Percentiles rank a stretch among this genome's conserved stretches.
Conservation (phyloP, 495 filamentous ascomycete genomes). For the Neurospora discreta region DNA sequence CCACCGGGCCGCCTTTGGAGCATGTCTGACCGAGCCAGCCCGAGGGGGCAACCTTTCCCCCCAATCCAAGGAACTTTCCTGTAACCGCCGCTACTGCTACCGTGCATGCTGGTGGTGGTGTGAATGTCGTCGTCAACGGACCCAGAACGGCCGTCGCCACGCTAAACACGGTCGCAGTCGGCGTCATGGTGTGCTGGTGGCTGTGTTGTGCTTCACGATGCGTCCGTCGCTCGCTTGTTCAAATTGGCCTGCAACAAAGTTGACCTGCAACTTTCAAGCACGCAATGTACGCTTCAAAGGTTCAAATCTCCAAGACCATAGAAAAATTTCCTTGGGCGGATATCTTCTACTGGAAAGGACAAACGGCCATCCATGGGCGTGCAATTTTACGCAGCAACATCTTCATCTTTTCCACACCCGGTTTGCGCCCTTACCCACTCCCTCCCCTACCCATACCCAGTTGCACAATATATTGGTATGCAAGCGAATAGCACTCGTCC, state of each 20-base stretch:
- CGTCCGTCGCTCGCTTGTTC: not conserved
- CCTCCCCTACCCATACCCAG: not conserved
- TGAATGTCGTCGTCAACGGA: constrained; percentile 26
- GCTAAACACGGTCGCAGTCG: not conserved
- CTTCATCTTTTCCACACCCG: not conserved
- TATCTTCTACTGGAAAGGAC: not conserved
- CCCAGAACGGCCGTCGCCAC: constrained; percentile 21
- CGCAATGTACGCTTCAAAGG: not conserved
- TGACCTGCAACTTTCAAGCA: not conserved
- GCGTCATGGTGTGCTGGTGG: not conserved
- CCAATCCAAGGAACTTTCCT: constrained; percentile 11
- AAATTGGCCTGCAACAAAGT: not conserved
- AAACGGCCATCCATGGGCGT: not conserved
- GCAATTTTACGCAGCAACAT: not conserved
- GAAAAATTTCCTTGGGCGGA: not conserved
- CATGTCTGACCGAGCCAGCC: constrained; percentile 18
- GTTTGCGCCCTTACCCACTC: not conserved
- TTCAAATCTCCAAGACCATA: not conserved
- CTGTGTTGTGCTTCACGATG: not conserved
- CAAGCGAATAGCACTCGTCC: not conserved
- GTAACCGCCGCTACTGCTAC: constrained; percentile 13
- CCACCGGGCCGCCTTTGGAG: constrained; percentile 6
- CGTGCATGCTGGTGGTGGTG: constrained; percentile 20
- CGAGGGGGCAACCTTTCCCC: constrained; percentile 1
- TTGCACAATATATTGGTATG: not conserved